phyloP scores from a whole-genome alignment of 441 rosid species.

The Euphorbia celastroides region DNA sequence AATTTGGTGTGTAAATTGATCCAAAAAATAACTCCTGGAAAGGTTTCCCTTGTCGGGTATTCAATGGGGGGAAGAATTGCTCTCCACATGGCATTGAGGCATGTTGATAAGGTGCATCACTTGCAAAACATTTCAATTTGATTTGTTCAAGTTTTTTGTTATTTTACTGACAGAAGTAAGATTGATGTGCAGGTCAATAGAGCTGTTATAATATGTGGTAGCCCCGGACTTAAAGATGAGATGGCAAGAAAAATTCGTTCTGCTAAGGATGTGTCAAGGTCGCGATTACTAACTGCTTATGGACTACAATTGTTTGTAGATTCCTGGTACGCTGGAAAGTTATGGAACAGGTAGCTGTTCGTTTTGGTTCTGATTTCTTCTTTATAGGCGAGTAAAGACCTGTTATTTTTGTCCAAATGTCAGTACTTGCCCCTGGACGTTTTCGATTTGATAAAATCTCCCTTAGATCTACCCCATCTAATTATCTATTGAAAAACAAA shows the following conservation, averaged over 20 bases:
- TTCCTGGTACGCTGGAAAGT: slow-evolving; percentile 69
- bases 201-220: slow-evolving; percentile 78
- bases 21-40: slow-evolving; percentile 47
- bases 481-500: no score
- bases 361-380: neutral
- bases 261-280: slow-evolving; percentile 75
- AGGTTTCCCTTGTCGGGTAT: slow-evolving; percentile 71
- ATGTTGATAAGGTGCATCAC: slow-evolving; percentile 47
- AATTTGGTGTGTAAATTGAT: slow-evolving; percentile 40
- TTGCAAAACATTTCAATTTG: slow-evolving; percentile 6
- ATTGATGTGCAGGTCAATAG: slow-evolving; percentile 50
- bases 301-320: slow-evolving; percentile 63
- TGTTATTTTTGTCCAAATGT: no score
- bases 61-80: slow-evolving; percentile 97
- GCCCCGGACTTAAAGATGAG: slow-evolving; percentile 66
- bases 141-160: neutral
- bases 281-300: slow-evolving; percentile 42
- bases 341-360: slow-evolving; percentile 72
- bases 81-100: slow-evolving; percentile 66
- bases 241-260: slow-evolving; percentile 55
- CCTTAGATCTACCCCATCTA: no score
- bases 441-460: neutral
- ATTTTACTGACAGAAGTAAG: slow-evolving; percentile 8
- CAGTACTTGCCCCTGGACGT: neutral
- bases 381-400: neutral